Evolutionary conservation across 1,139 yeast genomes (phyloP).

Genomic region (Pichia sp.): DNA sequence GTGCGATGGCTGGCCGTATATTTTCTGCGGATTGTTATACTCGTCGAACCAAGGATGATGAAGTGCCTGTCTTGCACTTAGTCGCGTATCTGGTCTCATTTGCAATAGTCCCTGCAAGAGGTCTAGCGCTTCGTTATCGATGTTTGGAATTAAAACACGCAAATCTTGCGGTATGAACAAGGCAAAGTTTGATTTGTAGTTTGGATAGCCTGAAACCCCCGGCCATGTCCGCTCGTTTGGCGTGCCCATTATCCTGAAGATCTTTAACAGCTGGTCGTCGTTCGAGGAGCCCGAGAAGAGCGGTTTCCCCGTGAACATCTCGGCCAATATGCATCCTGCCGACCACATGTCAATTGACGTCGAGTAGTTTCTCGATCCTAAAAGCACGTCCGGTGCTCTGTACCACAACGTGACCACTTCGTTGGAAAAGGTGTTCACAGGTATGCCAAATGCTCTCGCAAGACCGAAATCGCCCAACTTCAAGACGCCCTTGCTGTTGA

Average conservation of each 20-base stretch:
- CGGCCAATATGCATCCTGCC: constrained; percentile 96
- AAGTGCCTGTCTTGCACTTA: constrained; percentile 87
- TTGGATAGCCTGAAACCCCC: constrained; percentile 79
- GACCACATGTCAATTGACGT: constrained; percentile 99
- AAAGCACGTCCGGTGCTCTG: constrained; percentile 93
- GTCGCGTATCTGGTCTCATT: constrained; percentile 87
- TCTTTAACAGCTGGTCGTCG: constrained; percentile 86
- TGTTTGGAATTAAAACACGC: constrained; percentile 65
- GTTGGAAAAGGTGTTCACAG: constrained; percentile 93
- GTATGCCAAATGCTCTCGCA: constrained; percentile 97
- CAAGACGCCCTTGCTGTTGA: constrained; percentile 82
- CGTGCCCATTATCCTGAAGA: constrained; percentile 91
- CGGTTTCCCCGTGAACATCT: constrained; percentile 98
- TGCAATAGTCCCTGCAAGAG: constrained; percentile 73
- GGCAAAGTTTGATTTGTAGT: constrained; percentile 76
- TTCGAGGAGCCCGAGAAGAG: constrained; percentile 94
- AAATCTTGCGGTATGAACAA: constrained; percentile 81
- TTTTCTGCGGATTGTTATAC: constrained; percentile 37
- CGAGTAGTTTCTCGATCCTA: constrained; percentile 92
- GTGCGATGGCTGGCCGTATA: constrained; percentile 17
- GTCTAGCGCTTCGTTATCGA: constrained; percentile 79
- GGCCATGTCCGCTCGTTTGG: constrained; percentile 98
- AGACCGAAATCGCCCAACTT: constrained; percentile 97
- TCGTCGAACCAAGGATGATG: constrained; percentile 97
- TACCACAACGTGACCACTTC: constrained; percentile 99